Percentiles rank a stretch among this genome's conserved stretches.
Conservation (phyloP, 2,329 filamentous ascomycete genomes). For the Ophiosphaerella herpotricha region DNA sequence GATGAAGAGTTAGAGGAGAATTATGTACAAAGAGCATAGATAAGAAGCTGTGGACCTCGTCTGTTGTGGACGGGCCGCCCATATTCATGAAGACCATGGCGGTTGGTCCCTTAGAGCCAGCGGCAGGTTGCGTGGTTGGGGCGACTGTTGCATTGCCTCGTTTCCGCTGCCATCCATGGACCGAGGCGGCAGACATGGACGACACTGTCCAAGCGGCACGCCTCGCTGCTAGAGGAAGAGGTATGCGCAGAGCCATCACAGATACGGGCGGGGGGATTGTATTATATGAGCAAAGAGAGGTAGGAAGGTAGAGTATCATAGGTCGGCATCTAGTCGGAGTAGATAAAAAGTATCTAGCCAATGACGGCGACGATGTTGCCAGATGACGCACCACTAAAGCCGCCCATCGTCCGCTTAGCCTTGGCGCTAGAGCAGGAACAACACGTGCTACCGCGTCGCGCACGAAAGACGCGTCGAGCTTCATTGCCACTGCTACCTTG, state of each 20-base stretch:
- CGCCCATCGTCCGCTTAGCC: constrained; percentile 17
- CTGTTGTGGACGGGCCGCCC: constrained; percentile 88
- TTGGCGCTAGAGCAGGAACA: not conserved
- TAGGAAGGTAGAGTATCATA: too few relatives aligned
- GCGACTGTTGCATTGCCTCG: constrained; percentile 62
- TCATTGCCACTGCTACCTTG: constrained; percentile 17
- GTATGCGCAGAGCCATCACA: constrained; percentile 46
- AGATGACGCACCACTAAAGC: constrained; percentile 31
- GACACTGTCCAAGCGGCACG: constrained; percentile 36
- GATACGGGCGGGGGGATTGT: constrained; percentile 25
- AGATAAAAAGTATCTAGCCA: constrained; percentile 20
- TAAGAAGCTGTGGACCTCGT: constrained; percentile 87
- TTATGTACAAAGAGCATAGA: constrained; percentile 80
- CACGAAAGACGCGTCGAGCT: constrained; percentile 20
- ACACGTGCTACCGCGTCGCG: constrained; percentile 30
- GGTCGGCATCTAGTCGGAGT: not conserved
- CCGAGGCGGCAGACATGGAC: constrained; percentile 32
- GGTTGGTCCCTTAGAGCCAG: constrained; percentile 76
- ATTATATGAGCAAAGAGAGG: too few relatives aligned
- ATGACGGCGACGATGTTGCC: constrained; percentile 23
- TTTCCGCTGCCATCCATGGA: constrained; percentile 42
- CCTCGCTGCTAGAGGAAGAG: constrained; percentile 38
- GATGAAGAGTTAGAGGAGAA: not conserved
- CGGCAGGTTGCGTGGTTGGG: constrained; percentile 65
- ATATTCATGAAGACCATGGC: constrained; percentile 99